A percentile compares a stretch with the other conserved stretches of the same genome.
Evolutionary conservation across 768 basidiomycete species (phyloP).

Genomic region (Mycena sanguinolenta): DNA sequence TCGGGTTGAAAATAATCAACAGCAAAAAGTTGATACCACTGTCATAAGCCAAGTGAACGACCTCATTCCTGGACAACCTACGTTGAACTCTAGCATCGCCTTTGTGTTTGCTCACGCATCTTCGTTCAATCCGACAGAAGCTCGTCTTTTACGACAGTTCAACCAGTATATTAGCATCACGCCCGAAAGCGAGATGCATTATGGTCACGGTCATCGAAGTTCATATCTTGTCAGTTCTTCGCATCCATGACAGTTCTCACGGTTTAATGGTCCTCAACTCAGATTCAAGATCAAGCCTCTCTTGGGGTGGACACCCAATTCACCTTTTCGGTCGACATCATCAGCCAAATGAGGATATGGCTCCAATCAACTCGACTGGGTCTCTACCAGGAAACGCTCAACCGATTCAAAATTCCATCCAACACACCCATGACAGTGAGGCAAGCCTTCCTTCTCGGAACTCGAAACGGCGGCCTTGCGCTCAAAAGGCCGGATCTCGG

Average conservation of each 20-base stretch:
- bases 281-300: no score
- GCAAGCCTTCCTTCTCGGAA: no score
- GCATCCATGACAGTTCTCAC: no score
- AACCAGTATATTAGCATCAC: constrained; percentile 22
- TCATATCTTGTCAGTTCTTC: constrained; percentile 9
- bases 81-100: constrained; percentile 22
- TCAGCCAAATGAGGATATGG: constrained; percentile 24
- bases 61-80: constrained; percentile 4
- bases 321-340: no score
- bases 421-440: constrained; percentile 27
- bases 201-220: constrained; percentile 9
- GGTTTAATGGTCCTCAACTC: no score
- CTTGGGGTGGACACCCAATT: no score
- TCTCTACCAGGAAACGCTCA: constrained; percentile 18
- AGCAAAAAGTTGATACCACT: neutral
- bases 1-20: neutral
- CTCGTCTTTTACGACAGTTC: no score
- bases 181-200: constrained; percentile 30
- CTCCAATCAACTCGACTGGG: constrained; percentile 22
- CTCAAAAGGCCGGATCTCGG: no score
- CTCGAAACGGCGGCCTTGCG: no score
- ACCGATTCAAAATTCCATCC: constrained; percentile 21
- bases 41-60: constrained; percentile 6
- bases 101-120: no score
- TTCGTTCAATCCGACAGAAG: no score